Percentiles rank a stretch among this genome's conserved stretches.
These are phyloP conservation scores for Hymenoscyphus occultus DNA, from an alignment of 2,329 filamentous ascomycete genomes.

Conservation along the genomic window DNA sequence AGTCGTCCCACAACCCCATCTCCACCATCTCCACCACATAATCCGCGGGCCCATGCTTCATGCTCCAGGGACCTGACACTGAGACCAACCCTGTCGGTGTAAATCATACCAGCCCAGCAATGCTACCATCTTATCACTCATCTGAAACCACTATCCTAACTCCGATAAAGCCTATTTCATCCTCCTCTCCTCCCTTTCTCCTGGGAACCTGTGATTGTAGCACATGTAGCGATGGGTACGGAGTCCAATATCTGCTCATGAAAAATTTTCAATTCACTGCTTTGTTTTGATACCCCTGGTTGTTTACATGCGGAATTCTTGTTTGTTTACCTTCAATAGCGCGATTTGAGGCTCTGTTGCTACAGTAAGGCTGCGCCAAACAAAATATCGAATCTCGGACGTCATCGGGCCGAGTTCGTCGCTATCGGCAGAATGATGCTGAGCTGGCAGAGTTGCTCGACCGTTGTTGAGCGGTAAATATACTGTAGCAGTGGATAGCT, in stretches of 20 bases:
- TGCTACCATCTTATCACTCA: background rate
- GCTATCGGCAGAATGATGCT: background rate
- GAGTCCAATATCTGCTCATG: too few species aligned
- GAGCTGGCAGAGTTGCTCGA: background rate
- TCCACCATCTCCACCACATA: background rate
- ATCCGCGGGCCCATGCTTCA: background rate
- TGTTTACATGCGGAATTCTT: background rate
- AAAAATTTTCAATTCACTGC: too few species aligned
- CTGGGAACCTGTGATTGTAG: background rate
- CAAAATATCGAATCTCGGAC: background rate
- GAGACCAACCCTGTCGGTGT: background rate
- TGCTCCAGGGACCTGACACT: background rate
- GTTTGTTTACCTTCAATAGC: background rate
- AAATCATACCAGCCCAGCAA: background rate
- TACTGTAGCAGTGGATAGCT: too few species aligned
- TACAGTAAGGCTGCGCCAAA: background rate
- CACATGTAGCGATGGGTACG: too few species aligned
- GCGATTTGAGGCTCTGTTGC: background rate
- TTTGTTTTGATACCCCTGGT: background rate
- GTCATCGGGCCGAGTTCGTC: background rate
- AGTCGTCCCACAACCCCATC: too few species aligned
- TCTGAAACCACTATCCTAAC: background rate
- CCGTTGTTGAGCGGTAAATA: too few species aligned
- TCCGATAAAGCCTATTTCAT: constrained; percentile 1
- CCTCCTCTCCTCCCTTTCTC: background rate